A percentile compares a stretch with the other conserved stretches of the same genome.
phyloP scores from a whole-genome alignment of 2,329 filamentous ascomycete genomes.

The Tolypocladium cylindrosporum region DNA sequence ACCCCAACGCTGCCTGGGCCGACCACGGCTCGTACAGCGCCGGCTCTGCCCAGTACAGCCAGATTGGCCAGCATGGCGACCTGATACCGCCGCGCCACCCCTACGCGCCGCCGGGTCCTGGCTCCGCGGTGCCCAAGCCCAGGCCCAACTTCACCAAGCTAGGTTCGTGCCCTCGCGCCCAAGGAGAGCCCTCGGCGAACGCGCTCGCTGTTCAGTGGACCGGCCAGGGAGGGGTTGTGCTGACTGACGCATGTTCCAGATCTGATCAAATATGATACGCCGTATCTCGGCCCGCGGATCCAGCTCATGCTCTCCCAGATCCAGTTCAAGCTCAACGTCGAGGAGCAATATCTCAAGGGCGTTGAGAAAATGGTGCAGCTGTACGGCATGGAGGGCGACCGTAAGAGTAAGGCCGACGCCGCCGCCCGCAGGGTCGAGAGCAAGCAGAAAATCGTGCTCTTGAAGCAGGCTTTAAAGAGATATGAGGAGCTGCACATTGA shows the following conservation, averaged over 20 bases:
- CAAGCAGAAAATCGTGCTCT: conserved; percentile 91
- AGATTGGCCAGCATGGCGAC: conserved; percentile 55
- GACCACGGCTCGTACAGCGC: conserved; percentile 56
- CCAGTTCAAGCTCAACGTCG: conserved; percentile 96
- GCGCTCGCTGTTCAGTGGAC: not conserved
- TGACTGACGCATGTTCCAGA: conserved; percentile 41
- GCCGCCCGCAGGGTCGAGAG: conserved; percentile 85
- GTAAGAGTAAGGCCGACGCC: conserved; percentile 89
- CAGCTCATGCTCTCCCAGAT: conserved; percentile 98
- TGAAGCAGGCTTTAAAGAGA: conserved; percentile 91
- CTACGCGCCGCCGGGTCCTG: conserved; percentile 59
- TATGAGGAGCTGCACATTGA: conserved; percentile 97
- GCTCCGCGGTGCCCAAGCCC: conserved; percentile 57
- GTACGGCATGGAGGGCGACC: conserved; percentile 94
- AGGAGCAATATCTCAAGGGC: conserved; percentile 97
- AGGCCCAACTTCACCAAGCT: conserved; percentile 93
- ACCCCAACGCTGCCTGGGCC: conserved; percentile 35
- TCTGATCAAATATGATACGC: conserved; percentile 96
- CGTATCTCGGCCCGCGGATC: conserved; percentile 89
- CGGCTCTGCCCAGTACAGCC: conserved; percentile 32
- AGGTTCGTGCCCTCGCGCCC: conserved; percentile 45
- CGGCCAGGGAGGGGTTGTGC: not conserved
- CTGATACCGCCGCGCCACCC: conserved; percentile 75
- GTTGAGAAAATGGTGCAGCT: conserved; percentile 99
- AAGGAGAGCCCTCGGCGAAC: not conserved